These are phyloP conservation scores for Podaxis sp. DNA, from an alignment of 768 basidiomycete genomes.

Conservation along the genomic window DNA sequence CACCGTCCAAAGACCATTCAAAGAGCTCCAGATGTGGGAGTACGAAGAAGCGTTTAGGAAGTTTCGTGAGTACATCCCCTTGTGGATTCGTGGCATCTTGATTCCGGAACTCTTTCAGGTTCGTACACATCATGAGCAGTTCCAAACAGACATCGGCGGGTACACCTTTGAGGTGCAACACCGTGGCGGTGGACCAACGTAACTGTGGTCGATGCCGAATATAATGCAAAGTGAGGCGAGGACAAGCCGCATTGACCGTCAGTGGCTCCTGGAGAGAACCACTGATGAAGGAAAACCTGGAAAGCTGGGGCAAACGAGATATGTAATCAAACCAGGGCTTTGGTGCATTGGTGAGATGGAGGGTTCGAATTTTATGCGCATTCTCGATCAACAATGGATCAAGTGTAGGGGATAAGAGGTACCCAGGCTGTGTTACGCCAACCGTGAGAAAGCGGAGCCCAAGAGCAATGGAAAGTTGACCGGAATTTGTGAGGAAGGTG, in stretches of 20 bases:
- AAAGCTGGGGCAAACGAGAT: background rate
- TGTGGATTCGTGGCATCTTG: background rate
- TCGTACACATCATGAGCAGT: background rate
- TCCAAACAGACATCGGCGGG: background rate
- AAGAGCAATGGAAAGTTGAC: background rate
- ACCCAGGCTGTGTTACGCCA: background rate
- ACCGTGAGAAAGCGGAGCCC: background rate
- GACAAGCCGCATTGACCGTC: background rate
- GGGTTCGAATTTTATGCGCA: background rate
- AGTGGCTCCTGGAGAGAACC: background rate
- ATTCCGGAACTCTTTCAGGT: background rate
- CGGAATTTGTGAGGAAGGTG: background rate
- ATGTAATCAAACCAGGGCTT: background rate
- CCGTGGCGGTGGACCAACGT: background rate
- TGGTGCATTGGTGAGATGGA: background rate
- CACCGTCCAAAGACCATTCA: background rate
- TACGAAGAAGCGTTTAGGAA: background rate
- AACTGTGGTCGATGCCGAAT: background rate
- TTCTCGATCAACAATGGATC: background rate
- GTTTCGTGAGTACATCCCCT: background rate
- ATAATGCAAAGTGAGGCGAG: background rate
- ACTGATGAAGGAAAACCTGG: background rate
- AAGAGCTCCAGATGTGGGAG: background rate
- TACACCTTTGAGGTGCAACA: background rate
- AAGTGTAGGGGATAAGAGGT: background rate